Evolutionary conservation across 2,329 filamentous ascomycete genomes (phyloP).

Genomic region (Rhynchosporium secalis): DNA sequence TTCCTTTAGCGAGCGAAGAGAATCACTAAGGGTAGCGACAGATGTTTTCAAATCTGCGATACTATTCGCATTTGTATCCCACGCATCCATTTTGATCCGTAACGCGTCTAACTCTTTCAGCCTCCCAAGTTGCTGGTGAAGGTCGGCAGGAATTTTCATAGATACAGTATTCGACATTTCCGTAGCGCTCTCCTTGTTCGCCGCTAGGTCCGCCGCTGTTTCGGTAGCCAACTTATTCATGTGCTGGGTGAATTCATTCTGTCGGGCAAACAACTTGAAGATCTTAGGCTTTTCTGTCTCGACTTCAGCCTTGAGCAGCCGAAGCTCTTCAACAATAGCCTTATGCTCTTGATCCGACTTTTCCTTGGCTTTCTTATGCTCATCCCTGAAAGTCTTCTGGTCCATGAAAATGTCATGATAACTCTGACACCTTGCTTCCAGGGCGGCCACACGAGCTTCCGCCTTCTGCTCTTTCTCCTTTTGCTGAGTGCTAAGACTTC

Average conservation of each 20-base stretch:
- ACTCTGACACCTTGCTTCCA: slow-evolving; percentile 18
- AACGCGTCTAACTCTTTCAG: background rate
- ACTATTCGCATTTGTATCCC: background rate
- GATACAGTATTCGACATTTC: background rate
- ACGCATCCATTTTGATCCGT: background rate
- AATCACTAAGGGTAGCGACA: background rate
- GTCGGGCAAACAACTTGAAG: background rate
- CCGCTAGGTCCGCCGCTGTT: background rate
- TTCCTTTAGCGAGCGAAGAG: background rate
- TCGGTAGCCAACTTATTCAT: background rate
- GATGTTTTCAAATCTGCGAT: background rate
- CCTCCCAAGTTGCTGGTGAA: background rate
- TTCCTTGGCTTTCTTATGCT: background rate
- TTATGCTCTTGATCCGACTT: background rate
- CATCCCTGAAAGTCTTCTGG: slow-evolving; percentile 1
- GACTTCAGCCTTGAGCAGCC: background rate
- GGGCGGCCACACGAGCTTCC: slow-evolving; percentile 2
- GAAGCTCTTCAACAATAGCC: background rate
- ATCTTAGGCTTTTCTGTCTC: background rate
- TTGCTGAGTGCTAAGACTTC: background rate
- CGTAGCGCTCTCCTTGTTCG: background rate
- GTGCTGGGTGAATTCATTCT: background rate
- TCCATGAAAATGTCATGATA: slow-evolving; percentile 15
- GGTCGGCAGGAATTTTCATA: background rate
- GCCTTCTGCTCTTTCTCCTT: slow-evolving; percentile 12